Conservation (phyloP, 495 filamentous ascomycete genomes). For the Sporormia fimetaria region DNA sequence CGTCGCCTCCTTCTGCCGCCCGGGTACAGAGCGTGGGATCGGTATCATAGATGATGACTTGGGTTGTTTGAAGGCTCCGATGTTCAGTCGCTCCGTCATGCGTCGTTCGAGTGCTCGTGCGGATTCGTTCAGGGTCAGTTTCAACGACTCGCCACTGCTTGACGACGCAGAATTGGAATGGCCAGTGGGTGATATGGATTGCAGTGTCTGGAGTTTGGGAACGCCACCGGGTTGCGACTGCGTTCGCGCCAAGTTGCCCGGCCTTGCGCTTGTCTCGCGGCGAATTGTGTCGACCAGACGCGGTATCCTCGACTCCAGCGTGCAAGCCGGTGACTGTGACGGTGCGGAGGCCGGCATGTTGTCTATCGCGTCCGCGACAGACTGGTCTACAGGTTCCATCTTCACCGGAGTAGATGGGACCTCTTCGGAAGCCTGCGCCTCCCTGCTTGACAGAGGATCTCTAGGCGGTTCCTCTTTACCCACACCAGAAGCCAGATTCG, state of each 20-base stretch:
- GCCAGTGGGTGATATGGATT: conserved; percentile 1
- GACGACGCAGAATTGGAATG: background rate
- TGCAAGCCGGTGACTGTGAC: background rate
- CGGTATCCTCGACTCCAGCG: conserved; percentile 27
- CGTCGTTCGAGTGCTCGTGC: conserved; percentile 21
- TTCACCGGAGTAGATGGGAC: conserved; percentile 6
- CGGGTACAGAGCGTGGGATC: conserved; percentile 80
- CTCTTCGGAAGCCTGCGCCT: too few relatives aligned
- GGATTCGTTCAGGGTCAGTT: conserved; percentile 16
- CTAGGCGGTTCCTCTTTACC: conserved; percentile 8
- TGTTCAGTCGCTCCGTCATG: conserved; percentile 28
- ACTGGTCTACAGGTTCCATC: conserved; percentile 14
- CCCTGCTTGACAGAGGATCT: too few relatives aligned
- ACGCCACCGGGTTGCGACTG: conserved; percentile 54
- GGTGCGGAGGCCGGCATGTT: conserved; percentile 20
- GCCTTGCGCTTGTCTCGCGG: conserved; percentile 34
- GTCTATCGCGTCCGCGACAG: conserved; percentile 15
- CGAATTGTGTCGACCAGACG: conserved; percentile 29
- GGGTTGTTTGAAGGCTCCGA: conserved; percentile 45
- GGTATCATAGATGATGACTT: conserved; percentile 46
- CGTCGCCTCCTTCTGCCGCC: conserved; percentile 46
- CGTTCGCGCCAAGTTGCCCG: conserved; percentile 54
- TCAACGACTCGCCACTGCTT: conserved; percentile 11
- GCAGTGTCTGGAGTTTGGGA: conserved; percentile 8
- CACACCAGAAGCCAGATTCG: conserved; percentile 24